These are phyloP conservation scores for Vachellia collinsii DNA, from an alignment of 306 rosid species.

Conservation along the genomic window DNA sequence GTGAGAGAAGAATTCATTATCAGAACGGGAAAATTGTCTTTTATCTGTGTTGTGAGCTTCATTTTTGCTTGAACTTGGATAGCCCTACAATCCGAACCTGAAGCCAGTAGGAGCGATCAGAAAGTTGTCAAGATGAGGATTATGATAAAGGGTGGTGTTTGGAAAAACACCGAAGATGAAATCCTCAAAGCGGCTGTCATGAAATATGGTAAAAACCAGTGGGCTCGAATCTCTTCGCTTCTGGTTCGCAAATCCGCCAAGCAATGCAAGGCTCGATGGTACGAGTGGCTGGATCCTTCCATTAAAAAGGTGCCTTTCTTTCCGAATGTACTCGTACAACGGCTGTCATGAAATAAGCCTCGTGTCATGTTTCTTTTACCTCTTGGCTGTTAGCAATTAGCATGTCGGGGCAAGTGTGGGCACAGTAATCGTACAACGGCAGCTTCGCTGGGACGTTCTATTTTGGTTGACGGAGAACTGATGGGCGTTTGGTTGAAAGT, in stretches of 20 bases:
- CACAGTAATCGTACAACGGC: neutral
- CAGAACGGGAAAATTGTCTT: no score
- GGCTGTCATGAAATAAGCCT: no score
- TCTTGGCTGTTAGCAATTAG: slow-evolving; percentile 16
- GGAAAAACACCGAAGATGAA: slow-evolving; percentile 99
- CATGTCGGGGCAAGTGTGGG: neutral
- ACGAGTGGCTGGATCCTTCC: slow-evolving; percentile 96
- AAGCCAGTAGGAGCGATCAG: neutral
- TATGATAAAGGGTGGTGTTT: slow-evolving; percentile 95
- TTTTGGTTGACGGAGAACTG: neutral
- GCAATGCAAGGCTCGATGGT: slow-evolving; percentile 98
- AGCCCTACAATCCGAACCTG: slow-evolving; percentile 26
- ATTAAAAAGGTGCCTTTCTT: slow-evolving; percentile 70
- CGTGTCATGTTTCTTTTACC: neutral
- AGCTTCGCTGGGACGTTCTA: neutral
- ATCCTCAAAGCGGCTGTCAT: slow-evolving; percentile 95
- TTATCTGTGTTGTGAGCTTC: neutral
- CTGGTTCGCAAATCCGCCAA: slow-evolving; percentile 95
- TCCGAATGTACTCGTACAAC: neutral
- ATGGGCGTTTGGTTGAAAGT: neutral
- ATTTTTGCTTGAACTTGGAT: slow-evolving; percentile 1
- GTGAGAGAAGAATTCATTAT: no score
- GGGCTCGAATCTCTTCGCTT: slow-evolving; percentile 97
- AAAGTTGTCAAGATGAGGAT: slow-evolving; percentile 79
- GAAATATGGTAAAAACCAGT: slow-evolving; percentile 93